These are phyloP conservation scores for Scolecobasidium constrictum DNA, from an alignment of 2,329 filamentous ascomycete species.

Conservation along the genomic window DNA sequence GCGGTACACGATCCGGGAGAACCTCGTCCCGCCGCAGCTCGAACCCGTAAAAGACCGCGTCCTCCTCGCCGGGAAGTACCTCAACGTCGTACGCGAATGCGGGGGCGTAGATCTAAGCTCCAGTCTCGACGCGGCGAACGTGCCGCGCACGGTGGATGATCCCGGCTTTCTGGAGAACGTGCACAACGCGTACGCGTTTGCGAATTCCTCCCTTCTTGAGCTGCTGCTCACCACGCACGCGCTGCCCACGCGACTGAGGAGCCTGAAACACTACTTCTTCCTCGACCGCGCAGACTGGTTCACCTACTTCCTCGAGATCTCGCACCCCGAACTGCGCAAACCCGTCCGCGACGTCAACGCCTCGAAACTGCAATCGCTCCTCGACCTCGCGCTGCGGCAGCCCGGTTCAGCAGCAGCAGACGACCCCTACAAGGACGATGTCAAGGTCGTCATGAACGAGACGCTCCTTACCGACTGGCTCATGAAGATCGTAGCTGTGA, in stretches of 20 bases:
- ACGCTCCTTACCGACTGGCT: slow-evolving; percentile 85
- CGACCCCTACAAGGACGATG: slow-evolving; percentile 96
- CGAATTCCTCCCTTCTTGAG: slow-evolving; percentile 85
- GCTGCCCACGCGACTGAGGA: slow-evolving; percentile 74
- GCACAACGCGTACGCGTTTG: slow-evolving; percentile 86
- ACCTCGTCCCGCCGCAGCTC: slow-evolving; percentile 84
- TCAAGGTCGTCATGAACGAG: slow-evolving; percentile 96
- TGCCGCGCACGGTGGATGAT: slow-evolving; percentile 90
- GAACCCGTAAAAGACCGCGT: slow-evolving; percentile 90
- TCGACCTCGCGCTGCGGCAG: slow-evolving; percentile 95
- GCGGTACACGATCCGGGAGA: slow-evolving; percentile 85
- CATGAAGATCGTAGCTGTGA: slow-evolving; percentile 93
- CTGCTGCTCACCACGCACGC: slow-evolving; percentile 88
- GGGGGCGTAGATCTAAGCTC: slow-evolving; percentile 82
- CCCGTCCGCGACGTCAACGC: slow-evolving; percentile 82
- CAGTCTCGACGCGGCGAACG: slow-evolving; percentile 67
- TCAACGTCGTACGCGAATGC: slow-evolving; percentile 95
- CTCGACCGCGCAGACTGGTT: slow-evolving; percentile 97
- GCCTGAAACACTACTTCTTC: slow-evolving; percentile 98
- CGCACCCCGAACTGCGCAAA: slow-evolving; percentile 81
- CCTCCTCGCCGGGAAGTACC: slow-evolving; percentile 87
- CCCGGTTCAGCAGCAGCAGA: slow-evolving; percentile 87
- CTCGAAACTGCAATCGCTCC: slow-evolving; percentile 82
- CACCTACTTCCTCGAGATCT: slow-evolving; percentile 90
- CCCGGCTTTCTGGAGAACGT: slow-evolving; percentile 88